Evolutionary conservation across 306 rosid species (phyloP), one percentile per base, ranked within the genome.

Genomic region (Quercus ilex): DNA sequence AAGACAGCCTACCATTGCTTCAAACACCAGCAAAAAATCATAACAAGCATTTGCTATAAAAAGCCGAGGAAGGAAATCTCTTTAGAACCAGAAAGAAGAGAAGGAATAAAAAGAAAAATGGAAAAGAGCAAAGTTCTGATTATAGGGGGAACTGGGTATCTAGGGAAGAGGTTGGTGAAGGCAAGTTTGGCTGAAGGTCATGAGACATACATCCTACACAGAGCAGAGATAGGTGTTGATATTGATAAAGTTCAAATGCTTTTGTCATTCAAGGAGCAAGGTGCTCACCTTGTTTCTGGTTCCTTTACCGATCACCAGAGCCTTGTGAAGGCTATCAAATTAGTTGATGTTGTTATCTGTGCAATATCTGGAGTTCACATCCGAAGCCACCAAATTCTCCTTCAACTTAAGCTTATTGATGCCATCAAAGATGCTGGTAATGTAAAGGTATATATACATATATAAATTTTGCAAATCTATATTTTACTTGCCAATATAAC

Each of bases 71-170:
- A 1, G 21, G 59, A 59, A 3, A 59, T 21, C 11, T 11, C 17
- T 59, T 2, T 59, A 59, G 30, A 28, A 58, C 68, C 31, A 60
- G 30, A 19, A 7, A 5, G 4, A 23, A 9, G 64, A 58, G 5
- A 59, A 4, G 4, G 17, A 59, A 74, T 63, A 35, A 38, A 78
- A 5, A 75, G 52, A 58, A 59, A 58, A 19, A 79, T 74, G 89
- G 80, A 26, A 12, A 90, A 83, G 73, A 86, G 88, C 83, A 92
- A 43, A 79, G 94, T 92, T 20, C 81, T 92, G 18, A 83, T 92
- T 12, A 67, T 92, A n/a, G 97, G 97, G 9, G 97, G 93, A 81
- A 92, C 93, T 51, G 97, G 97, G 63, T 92, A 92, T 80, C 18
- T 92, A 28, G 97, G 97, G 33, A 92, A 90, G 71, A 92, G 93